Base-by-base conservation (phyloP, 202 grass and related monocot species). In the Elaeis oleifera region DNA sequence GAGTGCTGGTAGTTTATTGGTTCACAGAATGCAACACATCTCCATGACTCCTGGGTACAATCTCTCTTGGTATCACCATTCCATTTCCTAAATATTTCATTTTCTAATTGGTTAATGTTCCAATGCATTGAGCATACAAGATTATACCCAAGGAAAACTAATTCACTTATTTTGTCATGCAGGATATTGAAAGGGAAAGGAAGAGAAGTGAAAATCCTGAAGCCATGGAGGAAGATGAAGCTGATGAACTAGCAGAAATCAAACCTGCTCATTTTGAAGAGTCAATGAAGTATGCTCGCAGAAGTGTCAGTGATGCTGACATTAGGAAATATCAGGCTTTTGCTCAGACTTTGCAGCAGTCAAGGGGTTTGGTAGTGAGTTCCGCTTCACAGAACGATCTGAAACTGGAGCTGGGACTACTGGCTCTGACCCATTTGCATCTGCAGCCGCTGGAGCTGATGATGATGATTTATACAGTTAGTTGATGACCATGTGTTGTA, bases 401-500 rank as follows among this genome's bases (percentile, higher is more conserved):
- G 56, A 27, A 6, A 44, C 36, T 44, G 36, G 9, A 13, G 21
- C 59, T 36, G 59, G 5, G 7, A 39, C 59, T 20, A 63, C 68
- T 4, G 76, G 60, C 0, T 36, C 78, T 1, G 76, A 84, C 14
- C 77, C 81, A 4, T 84, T 89, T 26, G 77, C 70, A 18, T 71
- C 76, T 3, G 50, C 69, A 68, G 16, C 14, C 1, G 5, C 16
- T 13, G 59, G n/a, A 9, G 80, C 68, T 20, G 85, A 83, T 17
- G 85, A 88, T 51, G 80, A 88, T 5, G 80, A 88, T 49, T 29
- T 88, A n/a, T 88, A 88, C 53, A 88, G 18, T 36, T 88, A 63
- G 64, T 44, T 44, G 1, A 13, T 44, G 36, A 44, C 32, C 32
- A 11, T 36, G 32, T 9, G 1, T 9, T 44, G 2, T 44, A 44